These are phyloP conservation scores for Mycosphaerelloides madeirae DNA, from an alignment of 2,329 filamentous ascomycete genomes.

Conservation along the genomic window DNA sequence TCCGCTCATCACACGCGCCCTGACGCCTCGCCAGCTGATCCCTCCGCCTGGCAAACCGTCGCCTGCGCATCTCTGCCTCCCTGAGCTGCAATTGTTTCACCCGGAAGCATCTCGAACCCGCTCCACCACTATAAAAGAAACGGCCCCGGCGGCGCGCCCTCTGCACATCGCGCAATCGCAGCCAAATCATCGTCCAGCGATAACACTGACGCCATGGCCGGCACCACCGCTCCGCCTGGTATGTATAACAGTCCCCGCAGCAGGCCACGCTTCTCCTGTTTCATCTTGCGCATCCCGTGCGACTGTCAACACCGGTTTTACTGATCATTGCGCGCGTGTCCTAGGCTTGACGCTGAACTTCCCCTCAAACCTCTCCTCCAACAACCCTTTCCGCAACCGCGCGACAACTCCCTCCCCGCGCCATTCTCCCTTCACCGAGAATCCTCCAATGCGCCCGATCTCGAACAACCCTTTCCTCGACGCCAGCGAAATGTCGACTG, in stretches of 20 bases:
- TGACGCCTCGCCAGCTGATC: no score
- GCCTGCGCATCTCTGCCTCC: no score
- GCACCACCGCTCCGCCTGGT: constrained; percentile 6
- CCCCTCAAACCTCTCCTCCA: constrained; percentile 62
- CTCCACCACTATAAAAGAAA: neutral
- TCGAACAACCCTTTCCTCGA: constrained; percentile 74
- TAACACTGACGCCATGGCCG: constrained; percentile 3
- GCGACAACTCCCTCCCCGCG: constrained; percentile 47
- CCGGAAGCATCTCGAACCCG: neutral
- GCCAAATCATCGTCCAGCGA: neutral
- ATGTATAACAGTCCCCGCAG: constrained; percentile 5
- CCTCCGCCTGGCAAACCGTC: no score
- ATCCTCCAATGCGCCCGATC: constrained; percentile 52
- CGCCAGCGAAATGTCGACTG: constrained; percentile 21
- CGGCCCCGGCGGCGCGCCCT: neutral
- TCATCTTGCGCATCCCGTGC: constrained; percentile 1
- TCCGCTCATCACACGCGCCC: no score
- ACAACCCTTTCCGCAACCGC: constrained; percentile 76
- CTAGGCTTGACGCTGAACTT: constrained; percentile 38
- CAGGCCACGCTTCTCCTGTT: constrained; percentile 7
- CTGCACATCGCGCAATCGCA: neutral
- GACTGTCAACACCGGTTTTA: constrained; percentile 1
- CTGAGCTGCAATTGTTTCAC: neutral
- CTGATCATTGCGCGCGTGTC: constrained; percentile 6
- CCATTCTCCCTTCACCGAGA: constrained; percentile 31